Evolutionary conservation across 2,329 filamentous ascomycete genomes (phyloP).

Genomic region (Neopestalotiopsis sp.): DNA sequence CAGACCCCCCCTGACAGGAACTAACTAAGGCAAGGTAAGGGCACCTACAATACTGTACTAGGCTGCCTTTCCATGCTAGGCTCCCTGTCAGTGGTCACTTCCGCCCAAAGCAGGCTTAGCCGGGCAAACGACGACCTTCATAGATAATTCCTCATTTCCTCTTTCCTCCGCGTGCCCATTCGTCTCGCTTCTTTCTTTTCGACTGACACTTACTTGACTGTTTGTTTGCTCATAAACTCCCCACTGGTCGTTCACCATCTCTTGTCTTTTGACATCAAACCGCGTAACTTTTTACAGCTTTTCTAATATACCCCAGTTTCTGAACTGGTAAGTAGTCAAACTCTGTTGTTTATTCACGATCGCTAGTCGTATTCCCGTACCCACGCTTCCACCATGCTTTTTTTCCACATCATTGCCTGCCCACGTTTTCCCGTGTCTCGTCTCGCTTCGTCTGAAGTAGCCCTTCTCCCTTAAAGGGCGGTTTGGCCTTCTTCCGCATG

Average conservation of each 20-base stretch:
- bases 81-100: neutral
- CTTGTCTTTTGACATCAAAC: neutral
- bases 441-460: neutral
- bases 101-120: neutral
- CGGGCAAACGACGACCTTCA: neutral
- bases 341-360: neutral
- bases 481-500: neutral
- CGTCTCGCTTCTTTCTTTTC: neutral
- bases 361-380: neutral
- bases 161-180: neutral
- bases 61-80: neutral
- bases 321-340: constrained; percentile 8
- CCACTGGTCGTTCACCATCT: constrained; percentile 8
- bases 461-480: too few relatives aligned
- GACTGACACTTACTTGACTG: neutral
- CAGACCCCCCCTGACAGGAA: too few relatives aligned
- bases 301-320: constrained; percentile 7
- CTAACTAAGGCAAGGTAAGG: too few relatives aligned
- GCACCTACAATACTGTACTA: too few relatives aligned
- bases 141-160: neutral
- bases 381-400: neutral
- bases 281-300: neutral
- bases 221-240: neutral
- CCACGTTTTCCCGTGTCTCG: constrained; percentile 4
- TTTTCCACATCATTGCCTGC: too few relatives aligned